Conservation (phyloP, 2,329 filamentous ascomycete species). For the Gliomastix tumulicola region DNA sequence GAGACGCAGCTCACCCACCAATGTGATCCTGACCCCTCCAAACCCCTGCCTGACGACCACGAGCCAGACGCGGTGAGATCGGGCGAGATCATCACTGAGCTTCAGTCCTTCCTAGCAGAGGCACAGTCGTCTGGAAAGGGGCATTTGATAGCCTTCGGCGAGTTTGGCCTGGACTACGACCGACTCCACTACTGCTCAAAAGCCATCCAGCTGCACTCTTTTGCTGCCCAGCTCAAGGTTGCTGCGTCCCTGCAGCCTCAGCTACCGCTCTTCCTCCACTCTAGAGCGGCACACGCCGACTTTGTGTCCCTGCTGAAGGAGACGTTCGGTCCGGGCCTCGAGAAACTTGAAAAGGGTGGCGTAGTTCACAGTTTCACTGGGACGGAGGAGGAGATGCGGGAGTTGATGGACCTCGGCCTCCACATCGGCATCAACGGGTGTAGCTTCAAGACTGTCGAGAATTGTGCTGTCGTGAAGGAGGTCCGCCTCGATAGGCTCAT, state of each 20-base stretch:
- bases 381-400: slow-evolving; percentile 73
- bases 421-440: slow-evolving; percentile 96
- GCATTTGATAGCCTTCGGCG: slow-evolving; percentile 73
- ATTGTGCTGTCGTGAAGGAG: slow-evolving; percentile 74
- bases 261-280: slow-evolving; percentile 87
- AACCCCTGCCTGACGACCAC: slow-evolving; percentile 41
- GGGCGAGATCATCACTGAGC: slow-evolving; percentile 42
- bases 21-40: slow-evolving; percentile 44
- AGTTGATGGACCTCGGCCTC: slow-evolving; percentile 72
- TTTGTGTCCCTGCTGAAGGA: slow-evolving; percentile 66
- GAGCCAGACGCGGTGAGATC: slow-evolving; percentile 36
- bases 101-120: slow-evolving; percentile 58
- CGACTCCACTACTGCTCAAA: slow-evolving; percentile 75
- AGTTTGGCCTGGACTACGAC: slow-evolving; percentile 96
- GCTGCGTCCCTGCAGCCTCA: slow-evolving; percentile 63
- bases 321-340: slow-evolving; percentile 50
- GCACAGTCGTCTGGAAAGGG: slow-evolving; percentile 38
- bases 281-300: slow-evolving; percentile 76
- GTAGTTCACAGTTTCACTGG: slow-evolving; percentile 96
- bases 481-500: slow-evolving; percentile 77
- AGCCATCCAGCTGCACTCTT: slow-evolving; percentile 76
- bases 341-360: slow-evolving; percentile 64
- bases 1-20: slow-evolving; percentile 41
- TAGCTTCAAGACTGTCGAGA: slow-evolving; percentile 90
- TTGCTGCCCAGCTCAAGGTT: slow-evolving; percentile 74